These are phyloP conservation scores for Piper betle DNA, from an alignment of 164 flowering plant genomes.

Conservation along the genomic window DNA sequence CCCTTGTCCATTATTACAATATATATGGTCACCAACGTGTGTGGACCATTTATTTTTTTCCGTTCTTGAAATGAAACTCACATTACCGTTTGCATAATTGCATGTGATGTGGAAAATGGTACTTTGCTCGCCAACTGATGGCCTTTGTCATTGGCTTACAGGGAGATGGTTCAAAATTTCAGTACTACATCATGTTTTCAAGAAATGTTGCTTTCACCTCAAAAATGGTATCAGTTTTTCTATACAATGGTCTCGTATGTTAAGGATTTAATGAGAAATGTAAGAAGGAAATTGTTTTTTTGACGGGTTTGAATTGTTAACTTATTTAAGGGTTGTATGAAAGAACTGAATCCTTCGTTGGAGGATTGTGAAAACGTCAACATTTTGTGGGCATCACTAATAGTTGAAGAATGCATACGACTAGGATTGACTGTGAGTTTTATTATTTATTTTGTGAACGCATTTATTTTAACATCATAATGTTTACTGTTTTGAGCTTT, in stretches of 20 bases:
- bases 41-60: too few relatives aligned
- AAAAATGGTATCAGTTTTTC: conserved; percentile 40
- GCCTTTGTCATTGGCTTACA: conserved; percentile 19
- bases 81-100: too few relatives aligned
- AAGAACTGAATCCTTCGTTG: conserved; percentile 15
- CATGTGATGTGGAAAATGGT: too few relatives aligned
- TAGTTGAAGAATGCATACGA: conserved; percentile 88
- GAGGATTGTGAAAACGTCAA: conserved; percentile 55
- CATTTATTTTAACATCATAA: neutral
- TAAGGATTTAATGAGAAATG: neutral
- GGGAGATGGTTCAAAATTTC: conserved; percentile 29
- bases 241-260: neutral
- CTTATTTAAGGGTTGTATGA: conserved; percentile 22
- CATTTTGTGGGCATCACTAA: conserved; percentile 73
- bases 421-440: conserved; percentile 76
- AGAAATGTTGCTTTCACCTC: conserved; percentile 27
- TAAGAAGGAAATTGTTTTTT: neutral
- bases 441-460: neutral
- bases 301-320: conserved; percentile 8
- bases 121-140: neutral
- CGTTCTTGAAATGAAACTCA: too few relatives aligned
- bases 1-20: too few relatives aligned
- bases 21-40: too few relatives aligned
- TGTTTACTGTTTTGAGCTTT: conserved; percentile 6
- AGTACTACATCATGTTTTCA: conserved; percentile 56